Evolutionary conservation across 2,329 filamentous ascomycete species (phyloP).

Genomic region (Venturia oleaginea): DNA sequence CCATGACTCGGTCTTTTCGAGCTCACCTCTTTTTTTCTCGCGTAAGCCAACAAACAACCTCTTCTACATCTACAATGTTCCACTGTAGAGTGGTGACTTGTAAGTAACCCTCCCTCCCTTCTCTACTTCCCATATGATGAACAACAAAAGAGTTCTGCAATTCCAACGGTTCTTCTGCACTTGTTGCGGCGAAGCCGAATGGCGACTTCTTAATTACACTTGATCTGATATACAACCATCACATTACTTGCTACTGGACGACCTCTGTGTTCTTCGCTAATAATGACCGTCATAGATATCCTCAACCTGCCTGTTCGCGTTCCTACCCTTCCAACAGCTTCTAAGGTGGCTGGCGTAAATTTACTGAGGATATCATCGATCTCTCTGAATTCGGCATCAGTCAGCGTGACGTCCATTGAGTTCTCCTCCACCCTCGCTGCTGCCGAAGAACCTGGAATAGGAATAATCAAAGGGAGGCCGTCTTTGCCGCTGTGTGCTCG

Average conservation of each 20-base stretch:
- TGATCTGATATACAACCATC: conserved; percentile 11
- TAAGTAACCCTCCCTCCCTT: background rate
- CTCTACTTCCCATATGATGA: conserved; percentile 6
- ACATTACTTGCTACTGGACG: background rate
- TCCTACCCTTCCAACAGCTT: background rate
- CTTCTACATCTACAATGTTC: background rate
- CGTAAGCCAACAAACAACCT: background rate
- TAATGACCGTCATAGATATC: too few relatives aligned
- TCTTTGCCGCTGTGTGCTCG: conserved; percentile 25
- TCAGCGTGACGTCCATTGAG: conserved; percentile 21
- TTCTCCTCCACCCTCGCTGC: conserved; percentile 19
- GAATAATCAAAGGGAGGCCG: conserved; percentile 25
- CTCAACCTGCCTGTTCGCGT: background rate
- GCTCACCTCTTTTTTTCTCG: background rate
- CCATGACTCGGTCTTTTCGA: background rate
- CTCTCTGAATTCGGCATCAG: conserved; percentile 30
- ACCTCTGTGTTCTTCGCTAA: background rate
- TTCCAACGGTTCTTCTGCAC: conserved; percentile 11
- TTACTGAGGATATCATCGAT: conserved; percentile 19
- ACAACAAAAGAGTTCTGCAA: conserved; percentile 14
- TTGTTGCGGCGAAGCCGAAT: conserved; percentile 12
- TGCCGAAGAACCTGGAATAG: conserved; percentile 31
- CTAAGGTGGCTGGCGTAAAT: background rate
- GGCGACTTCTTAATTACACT: conserved; percentile 14
- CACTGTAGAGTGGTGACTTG: background rate